phyloP scores from a whole-genome alignment of 352 stramenopile species.

The Thalassiosira mediterranea region DNA sequence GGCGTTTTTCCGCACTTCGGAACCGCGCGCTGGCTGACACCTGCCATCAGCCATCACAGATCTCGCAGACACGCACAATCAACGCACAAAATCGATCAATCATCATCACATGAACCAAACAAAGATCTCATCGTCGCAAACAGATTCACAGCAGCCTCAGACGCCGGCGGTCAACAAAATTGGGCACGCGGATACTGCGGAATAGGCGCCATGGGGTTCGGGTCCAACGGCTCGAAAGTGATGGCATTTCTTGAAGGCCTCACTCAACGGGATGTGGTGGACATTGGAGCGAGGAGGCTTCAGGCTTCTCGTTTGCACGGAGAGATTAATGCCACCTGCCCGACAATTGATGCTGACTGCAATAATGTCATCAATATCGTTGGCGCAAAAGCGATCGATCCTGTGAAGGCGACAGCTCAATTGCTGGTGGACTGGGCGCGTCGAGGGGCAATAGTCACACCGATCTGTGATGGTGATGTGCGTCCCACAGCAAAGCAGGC shows the following conservation, averaged over 20 bases:
- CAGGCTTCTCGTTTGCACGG: neutral
- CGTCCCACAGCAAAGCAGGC: conserved; percentile 27
- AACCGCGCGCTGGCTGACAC: conserved; percentile 1
- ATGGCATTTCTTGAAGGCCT: neutral
- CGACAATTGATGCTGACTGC: neutral
- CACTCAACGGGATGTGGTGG: neutral
- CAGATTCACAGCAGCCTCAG: conserved; percentile 6
- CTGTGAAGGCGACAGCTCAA: neutral
- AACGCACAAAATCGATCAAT: neutral
- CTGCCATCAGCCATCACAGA: no score
- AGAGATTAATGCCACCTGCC: no score
- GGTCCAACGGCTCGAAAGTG: neutral
- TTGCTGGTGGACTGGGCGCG: neutral
- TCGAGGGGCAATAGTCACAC: neutral
- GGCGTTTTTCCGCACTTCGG: conserved; percentile 4
- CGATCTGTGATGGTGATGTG: conserved; percentile 17
- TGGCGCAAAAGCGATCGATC: neutral
- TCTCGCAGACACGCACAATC: conserved; percentile 3
- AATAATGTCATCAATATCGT: conserved; percentile 2
- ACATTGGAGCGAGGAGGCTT: neutral
- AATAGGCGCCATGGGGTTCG: conserved; percentile 9
- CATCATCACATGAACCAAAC: conserved; percentile 9
- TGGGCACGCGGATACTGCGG: no score
- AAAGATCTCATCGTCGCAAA: neutral
- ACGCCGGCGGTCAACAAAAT: no score